These are phyloP conservation scores for Fusarium acutatum DNA, from an alignment of 2,329 filamentous ascomycete species.

Conservation along the genomic window DNA sequence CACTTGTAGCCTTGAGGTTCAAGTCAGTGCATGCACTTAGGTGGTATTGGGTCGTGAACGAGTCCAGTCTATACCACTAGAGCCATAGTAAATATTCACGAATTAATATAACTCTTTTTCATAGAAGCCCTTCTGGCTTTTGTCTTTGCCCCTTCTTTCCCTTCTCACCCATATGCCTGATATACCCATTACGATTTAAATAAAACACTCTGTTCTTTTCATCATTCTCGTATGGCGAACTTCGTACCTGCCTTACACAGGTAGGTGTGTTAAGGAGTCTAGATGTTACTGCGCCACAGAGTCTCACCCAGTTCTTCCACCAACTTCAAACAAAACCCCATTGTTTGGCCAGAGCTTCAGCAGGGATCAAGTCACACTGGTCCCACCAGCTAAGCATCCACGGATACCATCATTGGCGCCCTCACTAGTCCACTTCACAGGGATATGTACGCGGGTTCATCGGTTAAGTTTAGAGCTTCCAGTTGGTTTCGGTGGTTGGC, in stretches of 20 bases:
- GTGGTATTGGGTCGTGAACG: not conserved
- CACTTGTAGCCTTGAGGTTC: no score
- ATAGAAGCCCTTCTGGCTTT: not conserved
- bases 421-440: constrained; percentile 15
- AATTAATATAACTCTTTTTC: not conserved
- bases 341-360: constrained; percentile 31
- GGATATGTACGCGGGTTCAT: constrained; percentile 30
- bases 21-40: not conserved
- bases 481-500: constrained; percentile 4
- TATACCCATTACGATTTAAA: not conserved
- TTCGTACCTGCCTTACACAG: not conserved
- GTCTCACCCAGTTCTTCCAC: not conserved
- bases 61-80: not conserved
- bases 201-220: not conserved
- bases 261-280: not conserved
- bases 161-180: not conserved
- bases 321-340: not conserved
- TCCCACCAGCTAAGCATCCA: not conserved
- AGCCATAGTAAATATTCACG: not conserved
- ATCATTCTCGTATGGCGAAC: not conserved
- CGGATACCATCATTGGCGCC: constrained; percentile 23
- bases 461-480: constrained; percentile 30
- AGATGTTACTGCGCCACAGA: constrained; percentile 10
- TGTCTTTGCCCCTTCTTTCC: not conserved
- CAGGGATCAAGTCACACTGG: constrained; percentile 14